Evolutionary conservation across 768 basidiomycete genomes (phyloP).

Genomic region (Jaapia argillacea): DNA sequence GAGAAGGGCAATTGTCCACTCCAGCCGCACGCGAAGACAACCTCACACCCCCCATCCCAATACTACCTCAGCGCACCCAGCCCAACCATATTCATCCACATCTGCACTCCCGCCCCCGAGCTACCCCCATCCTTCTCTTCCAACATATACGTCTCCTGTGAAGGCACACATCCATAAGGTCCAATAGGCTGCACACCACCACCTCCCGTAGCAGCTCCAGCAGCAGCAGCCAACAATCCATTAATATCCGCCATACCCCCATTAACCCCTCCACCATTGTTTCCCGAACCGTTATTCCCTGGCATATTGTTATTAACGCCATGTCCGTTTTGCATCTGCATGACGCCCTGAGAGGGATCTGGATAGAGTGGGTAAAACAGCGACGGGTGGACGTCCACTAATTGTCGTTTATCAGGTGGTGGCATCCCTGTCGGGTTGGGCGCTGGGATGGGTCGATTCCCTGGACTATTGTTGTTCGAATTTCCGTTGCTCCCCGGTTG

Average conservation of each 20-base stretch:
- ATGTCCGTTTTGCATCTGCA: constrained; percentile 12
- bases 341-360: constrained; percentile 28
- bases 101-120: constrained; percentile 13
- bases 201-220: constrained; percentile 50
- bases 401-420: constrained; percentile 16
- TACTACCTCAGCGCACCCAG: too few species aligned
- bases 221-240: constrained; percentile 51
- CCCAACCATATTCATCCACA: constrained; percentile 30
- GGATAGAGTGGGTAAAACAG: constrained; percentile 78
- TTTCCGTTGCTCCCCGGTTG: constrained; percentile 2
- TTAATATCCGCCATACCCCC: constrained; percentile 30
- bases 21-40: too few species aligned
- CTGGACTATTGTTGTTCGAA: background rate
- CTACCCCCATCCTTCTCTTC: constrained; percentile 44
- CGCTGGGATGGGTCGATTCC: background rate
- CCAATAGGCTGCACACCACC: constrained; percentile 47
- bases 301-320: constrained; percentile 7
- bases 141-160: constrained; percentile 56
- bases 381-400: constrained; percentile 58
- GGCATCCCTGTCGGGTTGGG: too few species aligned
- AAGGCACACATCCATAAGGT: constrained; percentile 42
- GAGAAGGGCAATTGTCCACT: too few species aligned
- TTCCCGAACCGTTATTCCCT: constrained; percentile 1
- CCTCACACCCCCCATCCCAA: too few species aligned
- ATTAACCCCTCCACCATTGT: constrained; percentile 7